phyloP scores from a whole-genome alignment of 192 early-diverging fungal species.

The Linnemannia zychae region DNA sequence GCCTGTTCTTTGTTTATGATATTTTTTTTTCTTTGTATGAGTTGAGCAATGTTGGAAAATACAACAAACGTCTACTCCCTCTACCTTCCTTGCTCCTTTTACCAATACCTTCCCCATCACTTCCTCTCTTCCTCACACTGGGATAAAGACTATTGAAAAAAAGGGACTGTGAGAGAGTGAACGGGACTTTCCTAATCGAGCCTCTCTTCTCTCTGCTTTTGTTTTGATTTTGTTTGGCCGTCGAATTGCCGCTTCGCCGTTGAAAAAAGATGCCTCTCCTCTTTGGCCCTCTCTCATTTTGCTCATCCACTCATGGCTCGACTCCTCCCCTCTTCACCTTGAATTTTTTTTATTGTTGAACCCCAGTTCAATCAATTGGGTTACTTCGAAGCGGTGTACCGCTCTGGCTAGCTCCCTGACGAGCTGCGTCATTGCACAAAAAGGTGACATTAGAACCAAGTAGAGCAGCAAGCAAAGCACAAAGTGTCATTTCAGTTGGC shows the following conservation, averaged over 20 bases:
- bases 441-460: not conserved
- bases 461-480: not conserved
- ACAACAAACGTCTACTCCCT: no score
- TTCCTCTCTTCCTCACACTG: no score
- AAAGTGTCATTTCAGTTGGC: no score
- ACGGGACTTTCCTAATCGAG: not conserved
- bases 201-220: not conserved
- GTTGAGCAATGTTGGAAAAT: no score
- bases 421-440: not conserved
- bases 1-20: no score
- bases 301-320: not conserved
- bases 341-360: not conserved
- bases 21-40: no score
- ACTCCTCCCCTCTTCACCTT: not conserved
- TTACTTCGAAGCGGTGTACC: not conserved
- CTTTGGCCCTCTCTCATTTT: not conserved
- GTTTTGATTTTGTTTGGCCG: no score
- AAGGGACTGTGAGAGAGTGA: not conserved
- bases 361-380: not conserved
- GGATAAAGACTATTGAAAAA: not conserved
- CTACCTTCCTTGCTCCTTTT: not conserved
- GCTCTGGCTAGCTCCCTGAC: not conserved
- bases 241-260: constrained; percentile 2
- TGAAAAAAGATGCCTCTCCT: not conserved
- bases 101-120: no score